Evolutionary conservation across 371 early-diverging fungal species (phyloP).

Genomic region (Racocetra persica): DNA sequence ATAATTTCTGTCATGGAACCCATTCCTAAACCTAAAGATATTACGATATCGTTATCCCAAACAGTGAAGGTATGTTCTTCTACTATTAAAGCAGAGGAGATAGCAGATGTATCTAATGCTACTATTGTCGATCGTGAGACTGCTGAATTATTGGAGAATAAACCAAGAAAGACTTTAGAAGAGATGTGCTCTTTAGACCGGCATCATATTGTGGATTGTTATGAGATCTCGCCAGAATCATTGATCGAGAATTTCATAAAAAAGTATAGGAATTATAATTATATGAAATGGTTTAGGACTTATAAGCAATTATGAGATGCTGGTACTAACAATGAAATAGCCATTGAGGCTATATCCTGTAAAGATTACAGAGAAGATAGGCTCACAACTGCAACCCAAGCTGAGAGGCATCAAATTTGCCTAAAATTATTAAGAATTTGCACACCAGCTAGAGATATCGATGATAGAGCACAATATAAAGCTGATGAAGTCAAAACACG

Average conservation of each 20-base stretch:
- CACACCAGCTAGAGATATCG: constrained; percentile 37
- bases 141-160: constrained; percentile 24
- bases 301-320: constrained; percentile 20
- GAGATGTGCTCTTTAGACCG: constrained; percentile 15
- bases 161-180: constrained; percentile 32
- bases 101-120: constrained; percentile 22
- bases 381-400: background rate
- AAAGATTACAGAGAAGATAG: constrained; percentile 38
- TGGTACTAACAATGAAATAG: constrained; percentile 6
- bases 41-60: background rate
- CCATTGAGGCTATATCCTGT: background rate
- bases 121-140: constrained; percentile 31
- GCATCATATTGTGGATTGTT: constrained; percentile 30
- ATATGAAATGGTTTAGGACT: constrained; percentile 19
- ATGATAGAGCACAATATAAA: constrained; percentile 31
- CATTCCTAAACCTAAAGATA: background rate
- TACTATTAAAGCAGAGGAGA: constrained; percentile 40
- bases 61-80: background rate
- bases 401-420: constrained; percentile 32
- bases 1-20: constrained; percentile 19
- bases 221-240: constrained; percentile 17
- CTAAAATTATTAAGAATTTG: constrained; percentile 22
- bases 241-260: constrained; percentile 4
- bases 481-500: constrained; percentile 4
- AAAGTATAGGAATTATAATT: constrained; percentile 11